A percentile compares a stretch with the other conserved stretches of the same genome.
Conservation (phyloP, 768 basidiomycete genomes). For the Mycena vitilis region DNA sequence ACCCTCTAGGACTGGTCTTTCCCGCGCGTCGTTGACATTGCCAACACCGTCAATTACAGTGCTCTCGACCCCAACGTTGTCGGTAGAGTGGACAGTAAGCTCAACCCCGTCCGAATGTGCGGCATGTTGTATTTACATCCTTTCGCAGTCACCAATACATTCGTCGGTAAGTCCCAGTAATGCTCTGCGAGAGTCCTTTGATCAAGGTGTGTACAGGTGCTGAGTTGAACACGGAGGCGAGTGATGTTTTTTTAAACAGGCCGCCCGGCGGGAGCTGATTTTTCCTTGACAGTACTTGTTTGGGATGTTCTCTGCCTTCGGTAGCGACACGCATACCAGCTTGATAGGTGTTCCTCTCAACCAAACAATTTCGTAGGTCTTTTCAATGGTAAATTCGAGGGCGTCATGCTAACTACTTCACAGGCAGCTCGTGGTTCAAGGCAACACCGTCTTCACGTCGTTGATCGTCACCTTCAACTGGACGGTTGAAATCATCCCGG, state of each 20-base stretch:
- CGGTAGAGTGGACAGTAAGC: slow-evolving; percentile 15
- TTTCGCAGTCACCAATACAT: slow-evolving; percentile 14
- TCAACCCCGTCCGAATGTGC: too few relatives aligned
- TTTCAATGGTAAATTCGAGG: too few relatives aligned
- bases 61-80: slow-evolving; percentile 6
- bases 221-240: slow-evolving; percentile 21
- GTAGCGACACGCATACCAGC: too few relatives aligned
- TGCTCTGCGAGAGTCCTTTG: neutral
- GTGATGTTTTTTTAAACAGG: neutral
- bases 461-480: too few relatives aligned
- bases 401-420: too few relatives aligned
- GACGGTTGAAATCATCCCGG: too few relatives aligned
- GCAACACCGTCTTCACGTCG: too few relatives aligned
- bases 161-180: neutral
- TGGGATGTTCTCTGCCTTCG: neutral
- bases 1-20: slow-evolving; percentile 9
- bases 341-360: too few relatives aligned
- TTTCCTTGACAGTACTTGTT: slow-evolving; percentile 6
- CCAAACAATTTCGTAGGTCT: too few relatives aligned
- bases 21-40: slow-evolving; percentile 11
- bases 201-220: neutral
- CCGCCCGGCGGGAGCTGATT: too few relatives aligned
- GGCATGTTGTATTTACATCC: too few relatives aligned
- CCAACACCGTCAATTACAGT: slow-evolving; percentile 12
- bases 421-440: too few relatives aligned